phyloP scores from a whole-genome alignment of 768 basidiomycete species.

The Kwoniella mangroviensis region DNA sequence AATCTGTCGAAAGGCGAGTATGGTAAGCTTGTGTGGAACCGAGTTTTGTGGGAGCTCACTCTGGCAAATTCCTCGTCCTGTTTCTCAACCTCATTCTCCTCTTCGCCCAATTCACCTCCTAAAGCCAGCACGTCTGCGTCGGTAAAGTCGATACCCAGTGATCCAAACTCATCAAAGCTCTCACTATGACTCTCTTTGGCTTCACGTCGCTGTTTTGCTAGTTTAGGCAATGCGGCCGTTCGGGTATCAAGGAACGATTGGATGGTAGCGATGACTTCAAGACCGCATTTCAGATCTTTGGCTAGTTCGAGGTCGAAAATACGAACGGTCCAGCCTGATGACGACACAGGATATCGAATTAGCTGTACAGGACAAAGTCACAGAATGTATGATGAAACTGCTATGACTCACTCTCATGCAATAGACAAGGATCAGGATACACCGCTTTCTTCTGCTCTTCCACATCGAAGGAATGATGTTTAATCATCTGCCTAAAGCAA shows the following conservation, averaged over 20 bases:
- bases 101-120: constrained; percentile 60
- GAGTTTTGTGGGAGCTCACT: constrained; percentile 57
- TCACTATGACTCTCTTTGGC: constrained; percentile 64
- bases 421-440: constrained; percentile 70
- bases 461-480: constrained; percentile 58
- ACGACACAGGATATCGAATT: not conserved
- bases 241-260: constrained; percentile 69
- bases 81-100: constrained; percentile 45
- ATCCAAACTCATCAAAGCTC: constrained; percentile 73
- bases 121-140: constrained; percentile 68
- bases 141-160: constrained; percentile 68
- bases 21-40: not conserved
- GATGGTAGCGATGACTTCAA: constrained; percentile 67
- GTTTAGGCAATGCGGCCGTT: constrained; percentile 60
- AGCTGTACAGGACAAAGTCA: no score
- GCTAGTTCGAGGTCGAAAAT: constrained; percentile 62
- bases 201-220: constrained; percentile 53
- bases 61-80: constrained; percentile 64
- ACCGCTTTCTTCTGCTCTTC: constrained; percentile 38
- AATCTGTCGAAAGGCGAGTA: constrained; percentile 58
- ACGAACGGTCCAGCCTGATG: constrained; percentile 67
- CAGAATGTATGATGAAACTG: not conserved
- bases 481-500: constrained; percentile 64
- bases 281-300: constrained; percentile 63
- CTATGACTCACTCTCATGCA: constrained; percentile 63